Evolutionary conservation across 2,329 filamentous ascomycete genomes (phyloP), one percentile per base, ranked within the genome.

Genomic region (Penicillium corylophilum): DNA sequence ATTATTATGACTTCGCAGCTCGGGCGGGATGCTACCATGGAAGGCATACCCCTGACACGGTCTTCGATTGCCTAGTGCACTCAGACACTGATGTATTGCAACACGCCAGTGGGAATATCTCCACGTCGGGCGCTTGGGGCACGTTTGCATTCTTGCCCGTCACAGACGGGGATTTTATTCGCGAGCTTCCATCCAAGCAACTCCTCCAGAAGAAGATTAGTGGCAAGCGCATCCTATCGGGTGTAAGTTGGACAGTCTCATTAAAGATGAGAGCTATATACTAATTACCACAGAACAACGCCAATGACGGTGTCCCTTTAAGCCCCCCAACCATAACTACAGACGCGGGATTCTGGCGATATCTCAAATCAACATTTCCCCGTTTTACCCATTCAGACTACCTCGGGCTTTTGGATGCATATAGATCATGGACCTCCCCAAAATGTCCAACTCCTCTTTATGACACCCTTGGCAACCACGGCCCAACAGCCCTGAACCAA

Each of bases 241-340:
- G 69, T 8, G 54, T 61, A 51, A 35, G 16, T 35, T 35, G 31
- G 5, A 4, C 4, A 24, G 5, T 3, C n/a, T 7, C n/a, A 8
- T 16, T 18, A 16, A 5, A 16, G 31, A 16, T 1, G 2, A 7
- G 1, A 8, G 2, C 9, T 8, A 5, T 3, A 20, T 39, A 24
- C 33, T 51, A 9, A 55, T 5, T 12, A 12, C 3, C 8, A 15
- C 24, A 59, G 58, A 78, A 79, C 61, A 81, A 79, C 50, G 77
- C 78, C 3, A 75, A 82, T 56, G 80, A 83, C 69, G 79, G 75
- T 3, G 61, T 69, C 8, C 51, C 55, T 1, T 81, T 81, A 55
- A 72, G 73, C 3, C 74, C 74, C 0, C 71, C 73, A 31, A 72
- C 72, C 38, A 76, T 82, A 36, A 67, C 62, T 4, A 78, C 73